Evolutionary conservation across 177 flowering plant genomes (phyloP), one percentile per base, ranked within the genome.

Genomic region (Telopea speciosissima): DNA sequence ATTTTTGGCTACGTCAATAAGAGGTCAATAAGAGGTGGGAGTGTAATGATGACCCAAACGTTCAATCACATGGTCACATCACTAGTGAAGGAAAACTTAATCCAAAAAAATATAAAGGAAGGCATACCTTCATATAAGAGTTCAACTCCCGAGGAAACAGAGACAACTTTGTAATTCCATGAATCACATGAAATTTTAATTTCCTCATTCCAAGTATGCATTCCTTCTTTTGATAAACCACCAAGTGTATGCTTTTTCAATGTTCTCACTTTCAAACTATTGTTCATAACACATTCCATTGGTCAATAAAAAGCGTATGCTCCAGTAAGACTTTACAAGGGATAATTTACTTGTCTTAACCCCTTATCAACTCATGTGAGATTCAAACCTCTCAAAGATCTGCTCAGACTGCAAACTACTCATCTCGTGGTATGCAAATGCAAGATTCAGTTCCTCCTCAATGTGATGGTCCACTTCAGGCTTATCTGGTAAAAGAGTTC

Each of bases 401-500:
- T 86, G 79, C 24, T 83, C 84, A 9, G 86, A 79, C 60, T 81
- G 90, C 78, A 90, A 82, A 85, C 97, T 94, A 54, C 97, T 94
- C 93, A 92, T 90, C 82, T 92, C 98, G 82, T 94, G 99, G 78
- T 81, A 87, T 2, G 91, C 91, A 80, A 78, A 92, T 28, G 97
- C 99, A 81, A 94, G 92, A 81, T 92, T 94, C 70, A 94, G 81
- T 77, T 94, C 97, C 82, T 94, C 99, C 70, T 88, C 83, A 81
- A 94, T 86, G 72, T 86, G 90, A 69, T 76, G 74, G 33, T 76
- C 67, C 85, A 85, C 76, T 24, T 75, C 74, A 68, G 64, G 62
- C 69, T 82, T 74, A 73, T 81, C 81, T 10, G 80, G 82, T 5
- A 76, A 28, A 28, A 28, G 11, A 71, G 66, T 76, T 22, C 79